phyloP scores from a whole-genome alignment of 2,329 filamentous ascomycete genomes.

The Verticillium nonalfalfae region DNA sequence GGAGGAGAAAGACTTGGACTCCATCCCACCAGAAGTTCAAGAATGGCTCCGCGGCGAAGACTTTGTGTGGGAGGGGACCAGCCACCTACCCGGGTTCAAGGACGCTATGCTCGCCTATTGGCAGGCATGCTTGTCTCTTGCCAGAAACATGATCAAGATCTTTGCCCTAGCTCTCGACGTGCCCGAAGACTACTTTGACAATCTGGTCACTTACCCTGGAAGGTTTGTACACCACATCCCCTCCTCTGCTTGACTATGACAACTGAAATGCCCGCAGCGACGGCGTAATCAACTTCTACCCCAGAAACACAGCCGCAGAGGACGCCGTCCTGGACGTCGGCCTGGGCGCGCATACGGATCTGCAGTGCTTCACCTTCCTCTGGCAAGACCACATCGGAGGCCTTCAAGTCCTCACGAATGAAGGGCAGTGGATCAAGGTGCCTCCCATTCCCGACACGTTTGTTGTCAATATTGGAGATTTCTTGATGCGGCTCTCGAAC shows the following conservation, averaged over 20 bases:
- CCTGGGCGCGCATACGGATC: conserved; percentile 39
- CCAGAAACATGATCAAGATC: conserved; percentile 15
- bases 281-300: conserved; percentile 36
- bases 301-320: conserved; percentile 24
- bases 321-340: conserved; percentile 26
- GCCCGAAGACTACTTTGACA: conserved; percentile 13
- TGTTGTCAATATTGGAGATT: conserved; percentile 20
- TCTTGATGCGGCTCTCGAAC: conserved; percentile 16
- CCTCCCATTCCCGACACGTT: conserved; percentile 15
- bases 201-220: conserved; percentile 11
- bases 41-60: conserved; percentile 12
- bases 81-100: conserved; percentile 10
- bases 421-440: conserved; percentile 26
- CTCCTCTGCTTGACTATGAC: too few species aligned
- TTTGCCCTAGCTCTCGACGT: conserved; percentile 16
- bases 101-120: conserved; percentile 10
- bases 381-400: conserved; percentile 38
- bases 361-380: conserved; percentile 40
- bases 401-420: conserved; percentile 33
- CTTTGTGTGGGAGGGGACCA: conserved; percentile 13
- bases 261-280: conserved; percentile 4
- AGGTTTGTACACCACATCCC: neutral
- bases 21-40: conserved; percentile 8
- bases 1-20: conserved; percentile 21
- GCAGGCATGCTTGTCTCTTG: conserved; percentile 14